Evolutionary conservation across 2,329 filamentous ascomycete species (phyloP), one percentile per base, ranked within the genome.

Genomic region (Xylariaceae sp.): DNA sequence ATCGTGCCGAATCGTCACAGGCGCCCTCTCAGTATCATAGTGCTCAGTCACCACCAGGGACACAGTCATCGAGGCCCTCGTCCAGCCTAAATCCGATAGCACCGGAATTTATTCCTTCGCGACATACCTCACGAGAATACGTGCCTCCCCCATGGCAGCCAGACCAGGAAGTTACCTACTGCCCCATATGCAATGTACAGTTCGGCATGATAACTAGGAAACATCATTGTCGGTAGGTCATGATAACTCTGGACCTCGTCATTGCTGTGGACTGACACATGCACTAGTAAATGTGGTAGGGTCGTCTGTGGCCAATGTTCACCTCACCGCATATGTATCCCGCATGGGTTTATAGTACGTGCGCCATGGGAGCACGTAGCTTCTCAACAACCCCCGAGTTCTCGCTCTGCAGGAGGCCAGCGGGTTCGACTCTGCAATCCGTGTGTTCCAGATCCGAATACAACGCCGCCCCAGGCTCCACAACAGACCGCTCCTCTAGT

Each of bases 261-360:
- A 17, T 14, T 12, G 4, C 9, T 17, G 7, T 22, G n/a, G 7
- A 18, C 47, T 58, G 53, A 60, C 33, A 42, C 22, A 4, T 6
- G 9, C 22, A 34, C 42, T 44, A 88, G 86, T 60, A 97, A 96
- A 81, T 97, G 93, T 67, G 93, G 93, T 42, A 80, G 91, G 55
- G 92, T 97, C 9, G 93, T 97, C 19, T 97, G 93, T 71, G 85
- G 86, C 52, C 79, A 84, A 17, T 97, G 93, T 73, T 97, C 93
- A 2, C 93, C 93, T 3, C 93, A 97, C 70, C 84, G 91, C 55
- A 97, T 97, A 66, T 96, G 89, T 3, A 97, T 97, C 57, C 93
- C 93, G 1, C 83, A 92, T 59, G 89, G 94, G 66, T 97, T 90
- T 68, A 96, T 97, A 59, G 91, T 97, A 22, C 87, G 87, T 44